Evolutionary conservation across 768 basidiomycete genomes (phyloP).

Genomic region (Trametes coccinea): DNA sequence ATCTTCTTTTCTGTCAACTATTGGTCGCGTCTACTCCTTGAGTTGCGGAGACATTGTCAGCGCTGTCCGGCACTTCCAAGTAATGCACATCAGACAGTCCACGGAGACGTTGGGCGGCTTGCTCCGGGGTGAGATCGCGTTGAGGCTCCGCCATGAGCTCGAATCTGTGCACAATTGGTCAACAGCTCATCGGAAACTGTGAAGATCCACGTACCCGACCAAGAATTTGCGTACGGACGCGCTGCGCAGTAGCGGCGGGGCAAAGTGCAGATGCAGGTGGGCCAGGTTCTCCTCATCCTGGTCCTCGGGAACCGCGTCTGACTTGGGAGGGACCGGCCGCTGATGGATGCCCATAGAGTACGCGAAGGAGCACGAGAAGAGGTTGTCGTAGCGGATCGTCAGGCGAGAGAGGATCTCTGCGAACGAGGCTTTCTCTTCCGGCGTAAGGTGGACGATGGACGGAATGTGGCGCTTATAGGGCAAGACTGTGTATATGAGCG

Average conservation of each 20-base stretch:
- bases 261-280: constrained; percentile 86
- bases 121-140: constrained; percentile 86
- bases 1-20: neutral
- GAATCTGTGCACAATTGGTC: constrained; percentile 48
- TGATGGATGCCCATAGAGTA: constrained; percentile 97
- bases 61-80: constrained; percentile 29
- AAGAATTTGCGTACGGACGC: constrained; percentile 86
- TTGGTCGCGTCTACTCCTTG: constrained; percentile 7
- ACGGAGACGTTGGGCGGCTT: constrained; percentile 71
- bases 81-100: constrained; percentile 63
- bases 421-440: constrained; percentile 61
- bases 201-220: constrained; percentile 62
- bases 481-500: constrained; percentile 49
- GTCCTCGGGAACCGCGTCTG: constrained; percentile 28
- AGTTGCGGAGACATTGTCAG: constrained; percentile 5
- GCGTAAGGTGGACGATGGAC: constrained; percentile 60
- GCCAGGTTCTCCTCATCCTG: constrained; percentile 54
- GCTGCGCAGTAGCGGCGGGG: constrained; percentile 80
- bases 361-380: constrained; percentile 85
- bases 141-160: constrained; percentile 92
- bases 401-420: constrained; percentile 67
- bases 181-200: constrained; percentile 10
- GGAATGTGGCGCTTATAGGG: constrained; percentile 79
- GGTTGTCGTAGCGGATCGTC: constrained; percentile 72
- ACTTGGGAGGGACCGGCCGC: constrained; percentile 54